Base-by-base conservation (phyloP, 2,329 filamentous ascomycete genomes). In the Plenodomus lindquistii region DNA sequence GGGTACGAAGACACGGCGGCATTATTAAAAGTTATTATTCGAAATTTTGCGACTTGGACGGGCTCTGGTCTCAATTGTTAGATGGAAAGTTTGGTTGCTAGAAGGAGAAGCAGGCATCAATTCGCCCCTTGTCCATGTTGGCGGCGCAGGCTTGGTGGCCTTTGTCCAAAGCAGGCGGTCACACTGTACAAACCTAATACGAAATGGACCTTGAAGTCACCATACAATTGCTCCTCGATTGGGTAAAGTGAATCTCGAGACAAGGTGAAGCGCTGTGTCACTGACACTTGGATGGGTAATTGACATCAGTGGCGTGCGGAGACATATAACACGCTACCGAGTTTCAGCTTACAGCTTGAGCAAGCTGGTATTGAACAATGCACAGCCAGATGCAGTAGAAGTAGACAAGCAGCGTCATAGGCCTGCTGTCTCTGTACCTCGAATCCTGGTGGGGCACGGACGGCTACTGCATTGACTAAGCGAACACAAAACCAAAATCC, bases 11-110 rank as follows among this genome's bases (percentile, higher is more conserved):
- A 36, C 27, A 36, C 57, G 57, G 47, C 53, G 50, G 46, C n/a
- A 59, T 59, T 57, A 36, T 54, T 19, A 67, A 69, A 69, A 68
- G 58, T 65, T 63, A 35, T 56, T 17, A 45, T 60, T 50, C 27
- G 27, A 31, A 8, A 31, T 31, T 31, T 31, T 15, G 15, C 27
- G 27, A 15, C 27, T 15, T 31, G 15, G 2, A 37, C 15, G 36
- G 43, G 7, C 9, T n/a, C 27, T 48, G 37, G 36, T 47, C 11
- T 37, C 19, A 36, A n/a, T 46, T 42, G 45, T 51, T 41, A 44
- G 36, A 16, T 20, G 24, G 41, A 31, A 40, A 20, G 36, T 5
- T 11, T 24, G 22, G 6, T 24, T 24, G 22, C 11, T 40, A 37
- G 40, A 34, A 35, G 24, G 17, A 42, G 27, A 15, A 16, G 16